Percentiles rank a stretch among this genome's conserved stretches.
These are phyloP conservation scores for Cinnamomum chago DNA, from an alignment of 164 flowering plant genomes.

Conservation along the genomic window DNA sequence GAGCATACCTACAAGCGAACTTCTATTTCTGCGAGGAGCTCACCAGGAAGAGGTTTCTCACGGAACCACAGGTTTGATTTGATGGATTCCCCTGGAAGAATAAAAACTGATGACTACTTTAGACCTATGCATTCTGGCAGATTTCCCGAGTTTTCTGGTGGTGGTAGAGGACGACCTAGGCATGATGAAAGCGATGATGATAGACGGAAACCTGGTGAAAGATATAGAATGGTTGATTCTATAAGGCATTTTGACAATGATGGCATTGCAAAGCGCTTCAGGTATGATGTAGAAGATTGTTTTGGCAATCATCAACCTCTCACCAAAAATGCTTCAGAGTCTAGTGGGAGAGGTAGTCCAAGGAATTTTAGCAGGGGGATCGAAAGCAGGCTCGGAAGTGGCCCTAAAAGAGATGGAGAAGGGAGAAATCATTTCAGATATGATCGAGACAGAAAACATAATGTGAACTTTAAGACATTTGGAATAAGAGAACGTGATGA, in stretches of 20 bases:
- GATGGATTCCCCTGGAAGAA: constrained; percentile 24
- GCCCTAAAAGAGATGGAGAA: constrained; percentile 28
- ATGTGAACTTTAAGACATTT: constrained; percentile 17
- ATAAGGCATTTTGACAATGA: constrained; percentile 24
- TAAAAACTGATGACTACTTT: constrained; percentile 33
- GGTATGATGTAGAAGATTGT: constrained; percentile 26
- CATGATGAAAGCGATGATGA: constrained; percentile 30
- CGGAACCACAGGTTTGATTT: constrained; percentile 29
- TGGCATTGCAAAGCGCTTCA: constrained; percentile 28
- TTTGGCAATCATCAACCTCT: constrained; percentile 18
- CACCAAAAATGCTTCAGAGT: constrained; percentile 23
- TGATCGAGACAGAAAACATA: constrained; percentile 22
- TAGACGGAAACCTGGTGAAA: constrained; percentile 29
- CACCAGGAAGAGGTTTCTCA: constrained; percentile 33
- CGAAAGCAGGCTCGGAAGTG: constrained; percentile 29
- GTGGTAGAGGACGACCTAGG: constrained; percentile 26
- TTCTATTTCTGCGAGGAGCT: constrained; percentile 24
- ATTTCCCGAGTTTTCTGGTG: constrained; percentile 25
- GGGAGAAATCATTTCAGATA: constrained; percentile 23
- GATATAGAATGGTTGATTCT: constrained; percentile 28
- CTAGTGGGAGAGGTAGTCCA: constrained; percentile 26
- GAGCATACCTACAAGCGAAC: constrained; percentile 28
- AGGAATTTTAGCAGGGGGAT: constrained; percentile 21
- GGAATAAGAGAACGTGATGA: constrained; percentile 20
- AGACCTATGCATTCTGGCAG: constrained; percentile 39